phyloP scores from a whole-genome alignment of 208 protist genomes.

The Wallacemonas rigidus region DNA sequence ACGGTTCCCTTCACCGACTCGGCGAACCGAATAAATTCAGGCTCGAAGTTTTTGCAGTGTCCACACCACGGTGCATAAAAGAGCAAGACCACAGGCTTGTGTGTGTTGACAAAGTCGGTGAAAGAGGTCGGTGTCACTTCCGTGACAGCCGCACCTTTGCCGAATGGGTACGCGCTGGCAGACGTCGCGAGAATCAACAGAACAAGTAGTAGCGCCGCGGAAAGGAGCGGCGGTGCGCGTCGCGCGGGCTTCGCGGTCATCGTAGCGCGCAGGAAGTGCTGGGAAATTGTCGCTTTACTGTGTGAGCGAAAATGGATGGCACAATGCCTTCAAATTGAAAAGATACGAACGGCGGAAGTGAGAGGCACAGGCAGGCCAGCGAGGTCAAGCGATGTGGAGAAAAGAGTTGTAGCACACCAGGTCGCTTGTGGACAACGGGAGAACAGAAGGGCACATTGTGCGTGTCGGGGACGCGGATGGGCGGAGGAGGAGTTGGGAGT shows the following conservation, averaged over 20 bases:
- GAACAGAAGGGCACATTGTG: too few relatives aligned
- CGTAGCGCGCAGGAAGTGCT: not conserved
- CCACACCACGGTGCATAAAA: slow-evolving; percentile 97
- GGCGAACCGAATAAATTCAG: slow-evolving; percentile 86
- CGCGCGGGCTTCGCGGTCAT: not conserved
- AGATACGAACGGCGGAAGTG: too few relatives aligned
- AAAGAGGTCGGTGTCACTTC: slow-evolving; percentile 76
- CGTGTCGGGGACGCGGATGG: too few relatives aligned
- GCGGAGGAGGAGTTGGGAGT: too few relatives aligned
- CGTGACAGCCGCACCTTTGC: slow-evolving; percentile 51
- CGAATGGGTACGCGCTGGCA: slow-evolving; percentile 60
- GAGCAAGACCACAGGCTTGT: slow-evolving; percentile 90
- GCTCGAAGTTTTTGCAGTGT: slow-evolving; percentile 93
- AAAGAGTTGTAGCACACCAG: too few relatives aligned
- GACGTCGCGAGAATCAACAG: slow-evolving; percentile 4
- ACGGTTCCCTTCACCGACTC: slow-evolving; percentile 69
- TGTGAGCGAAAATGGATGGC: too few relatives aligned
- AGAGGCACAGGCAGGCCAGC: too few relatives aligned
- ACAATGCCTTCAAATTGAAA: too few relatives aligned
- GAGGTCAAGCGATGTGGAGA: too few relatives aligned
- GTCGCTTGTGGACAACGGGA: too few relatives aligned
- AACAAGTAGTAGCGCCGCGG: slow-evolving; percentile 19
- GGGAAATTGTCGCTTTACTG: too few relatives aligned
- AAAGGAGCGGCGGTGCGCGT: not conserved
- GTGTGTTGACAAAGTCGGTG: slow-evolving; percentile 67